Base-by-base conservation (phyloP, 139 green algal genomes). In the Coccomyxa sp. region DNA sequence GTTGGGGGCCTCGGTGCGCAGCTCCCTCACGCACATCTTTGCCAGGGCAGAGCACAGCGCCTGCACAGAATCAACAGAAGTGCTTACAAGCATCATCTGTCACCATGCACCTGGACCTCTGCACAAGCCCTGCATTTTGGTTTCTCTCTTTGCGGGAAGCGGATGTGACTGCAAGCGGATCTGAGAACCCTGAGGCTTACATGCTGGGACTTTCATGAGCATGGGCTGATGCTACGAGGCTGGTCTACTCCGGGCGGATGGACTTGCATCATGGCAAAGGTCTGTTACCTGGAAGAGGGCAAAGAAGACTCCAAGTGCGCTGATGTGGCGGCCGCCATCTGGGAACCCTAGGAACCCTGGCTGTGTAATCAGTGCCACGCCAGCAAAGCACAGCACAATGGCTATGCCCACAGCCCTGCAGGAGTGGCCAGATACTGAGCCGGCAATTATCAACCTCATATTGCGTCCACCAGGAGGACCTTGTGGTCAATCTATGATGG, bases 1-100 rank as follows among this genome's bases (percentile, higher is more conserved):
- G 31, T 79, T 81, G 70, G 81, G 55, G 33, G 70, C 55, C 39
- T 84, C 81, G 22, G 55, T 79, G 27, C 81, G 76, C 70, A 84
- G 76, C 81, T 84, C 81, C 27, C 81, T 40, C 9, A 84, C 81
- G 79, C 76, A 81, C 75, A 84, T 84, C 55, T 84, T 84, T 16
- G 81, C 81, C 41, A 33, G 73, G 9, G 75, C 81, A 58, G 75
- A 85, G 79, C 78, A 88, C 6, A 79, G 31, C 22, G 79, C 79
- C 79, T 83, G 79, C 64, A 79, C 2, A 24, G 39, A 58, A 3
- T 0, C 9, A 14, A 55, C 9, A 77, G 2, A 7, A 7, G 50
- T 64, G 50, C 2, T 7, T 73, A 14, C 33, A 37, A 39, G 68
- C 68, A 73, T 12, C 12, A 73, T 73, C 12, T 35, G 68, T 36